phyloP scores from a whole-genome alignment of 225 moss, liverwort and hornwort species.

The Polytrichum formosum region DNA sequence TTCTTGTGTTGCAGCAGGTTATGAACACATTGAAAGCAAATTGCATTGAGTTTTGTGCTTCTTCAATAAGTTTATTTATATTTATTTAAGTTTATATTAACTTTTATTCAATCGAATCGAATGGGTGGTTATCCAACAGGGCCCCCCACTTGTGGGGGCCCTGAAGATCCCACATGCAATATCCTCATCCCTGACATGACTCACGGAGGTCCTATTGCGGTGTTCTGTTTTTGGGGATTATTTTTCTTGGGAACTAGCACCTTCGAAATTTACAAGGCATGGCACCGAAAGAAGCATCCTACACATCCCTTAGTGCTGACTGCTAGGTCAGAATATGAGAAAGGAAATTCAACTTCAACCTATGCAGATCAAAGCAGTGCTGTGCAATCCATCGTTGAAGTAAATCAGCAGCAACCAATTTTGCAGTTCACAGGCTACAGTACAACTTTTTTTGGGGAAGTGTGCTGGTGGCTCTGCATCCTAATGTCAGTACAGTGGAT shows the following conservation, averaged over 20 bases:
- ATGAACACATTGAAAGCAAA: too few relatives aligned
- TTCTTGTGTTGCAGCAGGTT: too few relatives aligned
- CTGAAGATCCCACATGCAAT: conserved; percentile 49
- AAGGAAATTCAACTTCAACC: neutral
- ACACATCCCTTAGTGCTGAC: conserved; percentile 4
- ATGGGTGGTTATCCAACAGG: conserved; percentile 54
- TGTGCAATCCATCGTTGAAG: conserved; percentile 37
- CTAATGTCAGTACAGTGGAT: conserved; percentile 59
- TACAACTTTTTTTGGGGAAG: conserved; percentile 35
- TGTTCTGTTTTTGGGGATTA: conserved; percentile 61
- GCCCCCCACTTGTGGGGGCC: conserved; percentile 52
- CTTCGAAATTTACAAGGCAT: conserved; percentile 38
- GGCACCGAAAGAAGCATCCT: conserved; percentile 21
- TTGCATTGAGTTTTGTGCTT: too few relatives aligned
- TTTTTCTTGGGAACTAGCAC: conserved; percentile 22
- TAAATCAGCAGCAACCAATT: conserved; percentile 13
- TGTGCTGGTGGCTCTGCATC: conserved; percentile 56
- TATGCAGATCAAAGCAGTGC: neutral
- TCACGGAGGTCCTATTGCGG: conserved; percentile 36
- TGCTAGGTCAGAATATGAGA: neutral
- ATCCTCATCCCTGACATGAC: conserved; percentile 44
- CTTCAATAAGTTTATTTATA: too few relatives aligned
- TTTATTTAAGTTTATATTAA: too few relatives aligned
- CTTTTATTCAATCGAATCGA: neutral
- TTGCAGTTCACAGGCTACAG: conserved; percentile 58